phyloP scores from a whole-genome alignment of 2,329 filamentous ascomycete species.

The Alternaria sp. region DNA sequence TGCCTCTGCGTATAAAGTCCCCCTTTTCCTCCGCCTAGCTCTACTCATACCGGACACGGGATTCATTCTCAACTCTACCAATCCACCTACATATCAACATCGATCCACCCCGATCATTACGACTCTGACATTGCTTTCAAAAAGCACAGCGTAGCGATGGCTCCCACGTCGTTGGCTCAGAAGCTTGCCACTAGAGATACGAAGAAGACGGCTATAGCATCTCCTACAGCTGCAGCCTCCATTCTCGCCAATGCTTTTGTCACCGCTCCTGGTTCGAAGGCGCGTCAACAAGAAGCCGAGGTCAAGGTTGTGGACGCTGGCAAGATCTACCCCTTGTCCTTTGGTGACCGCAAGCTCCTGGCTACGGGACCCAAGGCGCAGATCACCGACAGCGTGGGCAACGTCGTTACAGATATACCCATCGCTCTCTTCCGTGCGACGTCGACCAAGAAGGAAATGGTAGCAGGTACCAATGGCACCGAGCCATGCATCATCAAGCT shows the following conservation, averaged over 20 bases:
- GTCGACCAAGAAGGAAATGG: constrained; percentile 1
- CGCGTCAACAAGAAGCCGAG: neutral
- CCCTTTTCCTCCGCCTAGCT: neutral
- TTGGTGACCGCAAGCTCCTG: constrained; percentile 1
- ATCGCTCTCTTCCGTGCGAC: neutral
- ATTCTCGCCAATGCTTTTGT: neutral
- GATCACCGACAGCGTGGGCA: neutral
- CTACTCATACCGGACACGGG: neutral
- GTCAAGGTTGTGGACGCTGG: neutral
- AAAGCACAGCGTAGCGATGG: neutral
- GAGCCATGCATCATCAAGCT: neutral
- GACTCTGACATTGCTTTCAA: no score
- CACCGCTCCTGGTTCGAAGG: neutral
- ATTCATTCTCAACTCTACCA: neutral
- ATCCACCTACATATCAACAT: neutral
- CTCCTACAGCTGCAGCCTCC: neutral
- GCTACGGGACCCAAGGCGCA: neutral
- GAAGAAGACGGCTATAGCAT: neutral
- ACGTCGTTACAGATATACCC: neutral
- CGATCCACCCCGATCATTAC: neutral
- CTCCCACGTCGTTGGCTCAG: neutral
- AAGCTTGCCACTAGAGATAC: neutral
- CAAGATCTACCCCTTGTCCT: constrained; percentile 4
- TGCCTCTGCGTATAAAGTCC: neutral
- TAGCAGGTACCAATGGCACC: neutral